Evolutionary conservation across 2,329 filamentous ascomycete genomes (phyloP), one percentile per base, ranked within the genome.

Genomic region (Venturia oleaginea): DNA sequence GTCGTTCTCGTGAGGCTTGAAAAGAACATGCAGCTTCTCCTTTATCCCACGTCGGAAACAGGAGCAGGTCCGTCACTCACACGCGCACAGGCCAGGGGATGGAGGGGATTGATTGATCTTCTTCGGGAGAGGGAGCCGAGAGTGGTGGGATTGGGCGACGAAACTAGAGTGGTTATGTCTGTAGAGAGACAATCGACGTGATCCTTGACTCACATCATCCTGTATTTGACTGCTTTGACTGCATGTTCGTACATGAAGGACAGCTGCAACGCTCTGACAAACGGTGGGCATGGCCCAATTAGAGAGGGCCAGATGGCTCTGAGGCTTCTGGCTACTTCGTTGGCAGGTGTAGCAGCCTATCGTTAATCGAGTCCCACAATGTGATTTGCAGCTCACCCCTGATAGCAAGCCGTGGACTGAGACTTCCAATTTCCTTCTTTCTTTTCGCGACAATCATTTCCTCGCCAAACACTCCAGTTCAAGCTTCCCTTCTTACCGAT

Each of bases 141-240:
- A 43, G 42, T 22, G n/a, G 6, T n/a, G n/a, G n/a, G n/a, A n/a
- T n/a, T n/a, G n/a, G n/a, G n/a, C n/a, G n/a, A n/a, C n/a, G n/a
- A n/a, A n/a, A n/a, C n/a, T n/a, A 57, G 51, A 57, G 51, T 57
- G 51, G 15, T 11, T 34, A 5, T 17, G 51, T 32, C 51, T 32
- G 19, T 32, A 57, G 17, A 57, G 30, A 32, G 51, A 37, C 51
- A 34, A 22, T 22, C 51, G 51, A 27, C 51, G 51, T 30, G 27
- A 57, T 57, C 51, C 51, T 57, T 19, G 51, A 19, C 51, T 57
- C 51, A 30, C 51, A 57, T 57, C 51, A 57, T n/a, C 11, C 19
- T 34, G 24, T 24, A 17, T 8, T 27, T 22, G 34, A 37, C 46
- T 8, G 15, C 8, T 51, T 1, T 24, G 10, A 5, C n/a, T 51